Conservation (phyloP, 164 flowering plant species). For the Hamamelis virginiana region DNA sequence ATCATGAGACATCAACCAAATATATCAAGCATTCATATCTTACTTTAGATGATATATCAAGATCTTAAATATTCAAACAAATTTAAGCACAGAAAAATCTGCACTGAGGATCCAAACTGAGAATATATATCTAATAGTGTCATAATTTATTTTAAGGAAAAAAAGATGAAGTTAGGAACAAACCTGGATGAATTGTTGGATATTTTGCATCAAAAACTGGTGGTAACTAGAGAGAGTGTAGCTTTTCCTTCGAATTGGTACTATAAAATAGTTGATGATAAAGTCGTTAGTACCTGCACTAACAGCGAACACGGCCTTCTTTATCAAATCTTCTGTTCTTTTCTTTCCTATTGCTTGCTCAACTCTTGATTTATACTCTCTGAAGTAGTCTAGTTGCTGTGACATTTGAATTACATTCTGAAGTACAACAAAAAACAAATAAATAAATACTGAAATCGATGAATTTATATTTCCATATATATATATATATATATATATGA, state of each 20-base stretch:
- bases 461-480: background rate
- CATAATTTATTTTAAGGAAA: too few relatives aligned
- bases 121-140: too few relatives aligned
- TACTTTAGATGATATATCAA: too few relatives aligned
- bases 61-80: too few relatives aligned
- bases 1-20: too few relatives aligned
- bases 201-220: slow-evolving; percentile 24
- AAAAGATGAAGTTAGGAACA: background rate
- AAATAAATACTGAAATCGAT: too few relatives aligned
- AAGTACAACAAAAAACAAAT: background rate
- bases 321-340: slow-evolving; percentile 14
- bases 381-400: slow-evolving; percentile 34
- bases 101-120: too few relatives aligned
- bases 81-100: too few relatives aligned
- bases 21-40: too few relatives aligned
- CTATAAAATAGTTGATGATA: slow-evolving; percentile 27
- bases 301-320: slow-evolving; percentile 22
- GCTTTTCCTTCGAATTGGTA: slow-evolving; percentile 20
- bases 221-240: slow-evolving; percentile 24
- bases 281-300: slow-evolving; percentile 51
- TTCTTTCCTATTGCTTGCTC: slow-evolving; percentile 25
- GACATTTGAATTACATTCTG: slow-evolving; percentile 32
- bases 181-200: slow-evolving; percentile 32
- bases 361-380: slow-evolving; percentile 29
- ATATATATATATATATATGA: too few relatives aligned